These are phyloP conservation scores for Aegilops speltoides DNA, from an alignment of 176 grass and related monocot species.

Conservation along the genomic window DNA sequence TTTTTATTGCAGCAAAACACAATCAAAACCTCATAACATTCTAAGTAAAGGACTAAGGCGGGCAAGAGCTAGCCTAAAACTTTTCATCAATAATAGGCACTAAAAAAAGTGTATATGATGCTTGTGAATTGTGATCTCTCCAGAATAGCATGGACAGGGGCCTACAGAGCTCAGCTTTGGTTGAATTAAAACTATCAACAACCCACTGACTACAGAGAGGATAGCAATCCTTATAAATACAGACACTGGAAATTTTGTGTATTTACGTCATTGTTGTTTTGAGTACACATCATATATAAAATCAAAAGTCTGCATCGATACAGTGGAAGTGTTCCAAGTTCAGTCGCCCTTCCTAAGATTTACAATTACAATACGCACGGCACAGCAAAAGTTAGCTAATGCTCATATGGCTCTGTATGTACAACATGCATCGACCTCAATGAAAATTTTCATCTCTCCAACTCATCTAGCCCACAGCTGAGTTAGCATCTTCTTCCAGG, in stretches of 20 bases:
- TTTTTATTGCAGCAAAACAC: too few relatives aligned
- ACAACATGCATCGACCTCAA: not conserved
- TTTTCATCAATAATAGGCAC: too few relatives aligned
- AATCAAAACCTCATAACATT: too few relatives aligned
- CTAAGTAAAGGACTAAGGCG: too few relatives aligned
- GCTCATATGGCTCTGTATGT: not conserved
- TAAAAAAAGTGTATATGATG: too few relatives aligned
- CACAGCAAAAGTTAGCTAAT: not conserved
- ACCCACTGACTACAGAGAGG: too few relatives aligned
- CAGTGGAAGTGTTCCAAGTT: not conserved
- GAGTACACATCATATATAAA: not conserved
- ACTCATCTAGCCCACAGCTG: not conserved
- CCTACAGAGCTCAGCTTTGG: too few relatives aligned
- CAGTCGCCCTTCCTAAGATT: not conserved
- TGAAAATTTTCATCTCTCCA: not conserved
- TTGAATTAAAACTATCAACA: too few relatives aligned
- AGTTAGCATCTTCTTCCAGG: not conserved
- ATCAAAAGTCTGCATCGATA: not conserved
- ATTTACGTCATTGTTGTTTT: not conserved
- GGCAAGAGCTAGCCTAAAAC: too few relatives aligned
- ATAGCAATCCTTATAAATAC: too few relatives aligned
- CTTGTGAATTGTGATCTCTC: too few relatives aligned
- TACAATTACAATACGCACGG: not conserved
- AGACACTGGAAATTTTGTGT: not conserved
- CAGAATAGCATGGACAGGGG: too few relatives aligned